Conservation (phyloP, 2,329 filamentous ascomycete genomes). For the Lojkania enalia region DNA sequence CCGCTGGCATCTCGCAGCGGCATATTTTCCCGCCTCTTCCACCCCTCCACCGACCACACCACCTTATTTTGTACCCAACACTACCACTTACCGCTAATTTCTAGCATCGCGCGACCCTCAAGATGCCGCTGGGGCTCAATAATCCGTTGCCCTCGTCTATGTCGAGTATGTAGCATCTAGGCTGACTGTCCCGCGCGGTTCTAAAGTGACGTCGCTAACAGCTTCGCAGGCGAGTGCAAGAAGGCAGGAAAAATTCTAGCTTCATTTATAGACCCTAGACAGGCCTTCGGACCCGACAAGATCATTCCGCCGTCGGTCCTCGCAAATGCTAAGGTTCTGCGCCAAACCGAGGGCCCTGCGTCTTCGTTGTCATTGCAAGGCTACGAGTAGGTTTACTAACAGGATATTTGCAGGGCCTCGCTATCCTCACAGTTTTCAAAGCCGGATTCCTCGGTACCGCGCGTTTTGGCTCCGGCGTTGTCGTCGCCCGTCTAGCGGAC, state of each 20-base stretch:
- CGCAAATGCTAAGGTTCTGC: constrained; percentile 79
- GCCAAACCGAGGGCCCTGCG: constrained; percentile 4
- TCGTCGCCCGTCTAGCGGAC: constrained; percentile 77
- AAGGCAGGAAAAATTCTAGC: constrained; percentile 95
- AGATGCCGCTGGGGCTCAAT: constrained; percentile 41
- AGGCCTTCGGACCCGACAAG: constrained; percentile 94
- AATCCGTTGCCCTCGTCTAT: constrained; percentile 59
- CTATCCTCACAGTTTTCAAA: constrained; percentile 84
- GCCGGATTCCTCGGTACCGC: constrained; percentile 83
- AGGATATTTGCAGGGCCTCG: constrained; percentile 62
- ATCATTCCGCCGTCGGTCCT: constrained; percentile 91
- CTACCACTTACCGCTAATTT: background rate
- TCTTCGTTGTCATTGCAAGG: constrained; percentile 4
- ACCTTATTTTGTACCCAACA: too few species aligned
- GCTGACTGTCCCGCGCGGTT: constrained; percentile 1
- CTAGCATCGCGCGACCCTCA: too few species aligned
- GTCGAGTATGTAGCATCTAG: constrained; percentile 49
- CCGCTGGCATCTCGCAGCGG: too few species aligned
- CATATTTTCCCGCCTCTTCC: too few species aligned
- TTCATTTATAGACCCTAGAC: constrained; percentile 90
- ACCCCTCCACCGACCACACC: too few species aligned
- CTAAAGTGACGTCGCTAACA: constrained; percentile 41
- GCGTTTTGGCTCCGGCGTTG: constrained; percentile 79
- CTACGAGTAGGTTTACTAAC: constrained; percentile 9
- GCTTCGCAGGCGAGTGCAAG: constrained; percentile 81